These are phyloP conservation scores for Neolecta irregularis DNA, from an alignment of 1,139 yeast genomes.

Conservation along the genomic window DNA sequence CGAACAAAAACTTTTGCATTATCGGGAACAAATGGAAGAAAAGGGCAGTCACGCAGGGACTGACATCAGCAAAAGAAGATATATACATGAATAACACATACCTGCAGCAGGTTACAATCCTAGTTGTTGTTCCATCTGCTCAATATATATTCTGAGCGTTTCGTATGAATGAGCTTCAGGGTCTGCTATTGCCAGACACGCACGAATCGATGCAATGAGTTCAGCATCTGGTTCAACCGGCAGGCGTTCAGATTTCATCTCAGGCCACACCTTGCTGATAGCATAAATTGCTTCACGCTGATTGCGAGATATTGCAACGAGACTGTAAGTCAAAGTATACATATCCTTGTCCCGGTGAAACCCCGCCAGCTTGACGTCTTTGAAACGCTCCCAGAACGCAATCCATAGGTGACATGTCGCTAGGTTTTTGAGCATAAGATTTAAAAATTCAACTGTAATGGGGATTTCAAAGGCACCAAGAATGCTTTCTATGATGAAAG, in stretches of 20 bases:
- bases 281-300: neutral
- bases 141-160: too few relatives aligned
- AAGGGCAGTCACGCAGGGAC: too few relatives aligned
- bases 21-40: too few relatives aligned
- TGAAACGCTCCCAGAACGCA: neutral
- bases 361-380: neutral
- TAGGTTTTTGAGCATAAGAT: neutral
- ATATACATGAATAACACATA: too few relatives aligned
- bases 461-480: neutral
- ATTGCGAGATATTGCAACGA: neutral
- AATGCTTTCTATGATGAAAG: neutral
- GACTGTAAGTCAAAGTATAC: neutral
- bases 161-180: too few relatives aligned
- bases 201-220: too few relatives aligned
- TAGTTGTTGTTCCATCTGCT: too few relatives aligned
- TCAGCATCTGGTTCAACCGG: too few relatives aligned
- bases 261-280: neutral
- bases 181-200: too few relatives aligned
- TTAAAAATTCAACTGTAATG: neutral
- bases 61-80: too few relatives aligned
- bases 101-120: too few relatives aligned
- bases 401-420: slow-evolving; percentile 1
- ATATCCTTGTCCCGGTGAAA: neutral
- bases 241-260: neutral
- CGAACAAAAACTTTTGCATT: too few relatives aligned